Evolutionary conservation across 2,329 filamentous ascomycete species (phyloP), one percentile per base, ranked within the genome.

Genomic region (Pleurostoma richardsiae): DNA sequence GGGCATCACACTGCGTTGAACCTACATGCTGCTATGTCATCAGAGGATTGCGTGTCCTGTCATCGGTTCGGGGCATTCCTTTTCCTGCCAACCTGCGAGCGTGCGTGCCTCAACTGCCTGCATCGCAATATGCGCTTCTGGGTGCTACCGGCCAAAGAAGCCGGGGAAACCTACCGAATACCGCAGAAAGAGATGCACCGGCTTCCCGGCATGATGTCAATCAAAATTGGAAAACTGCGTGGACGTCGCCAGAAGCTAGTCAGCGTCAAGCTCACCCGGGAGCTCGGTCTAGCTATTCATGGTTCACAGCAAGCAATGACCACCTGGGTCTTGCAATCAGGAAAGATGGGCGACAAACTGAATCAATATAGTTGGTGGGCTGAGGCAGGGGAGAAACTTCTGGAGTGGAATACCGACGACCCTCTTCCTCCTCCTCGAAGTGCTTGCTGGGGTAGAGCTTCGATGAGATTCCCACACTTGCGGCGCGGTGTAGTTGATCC

Each of bases 101-200:
- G 40, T 28, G 40, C 40, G 29, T 41, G 40, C 26, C 40, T 41
- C 40, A 30, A 28, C 26, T 41, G 40, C 29, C 40, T 41, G 40
- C 40, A 41, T 29, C 40, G 40, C 11, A 41, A 41, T 11, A 41
- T 41, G 40, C 40, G 40, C 11, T 41, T 41, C 29, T 41, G 40
- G 40, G 40, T 41, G 6, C 19, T 41, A 2, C 29, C 40, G 19
- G 40, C 29, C 8, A 41, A 41, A 29, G 40, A 41, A 41, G 40
- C 40, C 40, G n/a, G 29, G 4, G 40, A 41, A 10, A 28, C 40
- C 6, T 41, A 41, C 40, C 4, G 40, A 28, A 41, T 41, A 5
- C 40, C 40, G 40, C 40, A 41, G 26, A 41, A 41, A 29, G 40
- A 41, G 19, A 29, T 28, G 6, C 40, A 41, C 6, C 40, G 19